Conservation (phyloP, 2,329 filamentous ascomycete genomes). For the Alternaria novae-zelandiae region DNA sequence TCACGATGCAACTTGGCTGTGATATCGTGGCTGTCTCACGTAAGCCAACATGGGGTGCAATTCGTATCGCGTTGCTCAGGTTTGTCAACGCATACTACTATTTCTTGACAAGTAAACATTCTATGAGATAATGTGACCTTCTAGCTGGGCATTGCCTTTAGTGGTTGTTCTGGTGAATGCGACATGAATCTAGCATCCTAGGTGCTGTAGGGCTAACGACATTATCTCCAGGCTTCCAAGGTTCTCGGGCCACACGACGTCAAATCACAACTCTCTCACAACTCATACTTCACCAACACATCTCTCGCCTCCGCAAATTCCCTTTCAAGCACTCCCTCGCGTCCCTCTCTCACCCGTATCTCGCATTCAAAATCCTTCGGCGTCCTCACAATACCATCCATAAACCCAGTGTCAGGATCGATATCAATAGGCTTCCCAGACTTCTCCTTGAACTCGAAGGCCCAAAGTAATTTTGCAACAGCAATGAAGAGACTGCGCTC, state of each 20-base stretch:
- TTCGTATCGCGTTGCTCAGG: no score
- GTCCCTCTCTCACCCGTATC: not conserved
- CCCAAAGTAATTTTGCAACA: constrained; percentile 57
- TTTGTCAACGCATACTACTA: no score
- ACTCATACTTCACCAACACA: not conserved
- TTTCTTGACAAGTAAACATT: no score
- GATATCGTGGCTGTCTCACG: not conserved
- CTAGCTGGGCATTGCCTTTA: no score
- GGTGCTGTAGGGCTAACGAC: no score
- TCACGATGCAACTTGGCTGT: not conserved
- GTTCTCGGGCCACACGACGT: no score
- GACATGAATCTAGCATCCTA: no score
- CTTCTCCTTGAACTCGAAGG: constrained; percentile 45
- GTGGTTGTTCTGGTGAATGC: no score
- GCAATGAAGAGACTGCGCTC: constrained; percentile 56
- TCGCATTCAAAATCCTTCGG: constrained; percentile 1
- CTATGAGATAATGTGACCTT: no score
- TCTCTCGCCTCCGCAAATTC: not conserved
- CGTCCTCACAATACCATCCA: not conserved
- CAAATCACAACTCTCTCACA: not conserved
- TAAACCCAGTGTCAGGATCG: not conserved
- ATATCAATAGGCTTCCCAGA: not conserved
- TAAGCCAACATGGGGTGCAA: not conserved
- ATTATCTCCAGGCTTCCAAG: no score
- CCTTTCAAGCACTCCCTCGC: not conserved